These are phyloP conservation scores for Trichoderma koningii DNA, from an alignment of 2,329 filamentous ascomycete genomes.

Conservation along the genomic window DNA sequence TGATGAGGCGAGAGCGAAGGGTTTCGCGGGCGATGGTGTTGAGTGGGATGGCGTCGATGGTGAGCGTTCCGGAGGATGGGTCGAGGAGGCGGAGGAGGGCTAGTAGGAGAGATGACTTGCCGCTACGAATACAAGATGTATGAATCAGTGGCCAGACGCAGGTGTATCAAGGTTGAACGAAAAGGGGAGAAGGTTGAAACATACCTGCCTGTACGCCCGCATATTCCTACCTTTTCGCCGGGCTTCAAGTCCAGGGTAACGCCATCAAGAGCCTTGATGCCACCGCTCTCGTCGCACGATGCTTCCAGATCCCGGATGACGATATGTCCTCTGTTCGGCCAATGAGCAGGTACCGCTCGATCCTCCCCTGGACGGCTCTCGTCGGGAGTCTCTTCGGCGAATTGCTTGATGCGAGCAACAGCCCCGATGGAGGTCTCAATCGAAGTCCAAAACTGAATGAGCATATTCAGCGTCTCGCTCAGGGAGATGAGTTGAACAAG, in stretches of 20 bases:
- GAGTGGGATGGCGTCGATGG: constrained; percentile 49
- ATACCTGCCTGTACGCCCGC: constrained; percentile 29
- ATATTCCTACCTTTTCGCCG: constrained; percentile 15
- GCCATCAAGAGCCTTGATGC: constrained; percentile 48
- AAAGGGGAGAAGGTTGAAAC: constrained; percentile 22
- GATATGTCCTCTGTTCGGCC: constrained; percentile 39
- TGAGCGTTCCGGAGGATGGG: constrained; percentile 41
- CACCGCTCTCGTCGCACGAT: constrained; percentile 32
- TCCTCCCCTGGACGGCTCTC: constrained; percentile 35
- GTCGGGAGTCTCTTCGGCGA: constrained; percentile 34
- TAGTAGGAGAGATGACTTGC: constrained; percentile 54
- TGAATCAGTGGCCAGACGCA: constrained; percentile 27
- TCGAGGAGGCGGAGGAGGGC: constrained; percentile 53
- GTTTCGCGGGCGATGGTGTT: constrained; percentile 44
- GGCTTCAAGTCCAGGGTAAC: constrained; percentile 27
- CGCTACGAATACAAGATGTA: constrained; percentile 40
- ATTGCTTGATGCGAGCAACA: constrained; percentile 41
- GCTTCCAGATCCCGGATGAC: constrained; percentile 36
- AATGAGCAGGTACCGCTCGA: constrained; percentile 31
- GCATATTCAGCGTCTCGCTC: constrained; percentile 41
- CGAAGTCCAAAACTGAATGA: constrained; percentile 43
- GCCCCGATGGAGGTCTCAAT: constrained; percentile 45
- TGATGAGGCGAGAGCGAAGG: constrained; percentile 48
- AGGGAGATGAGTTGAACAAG: constrained; percentile 39
- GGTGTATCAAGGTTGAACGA: not conserved